Base-by-base conservation (phyloP, 768 basidiomycete genomes). In the Lentinula sp. region DNA sequence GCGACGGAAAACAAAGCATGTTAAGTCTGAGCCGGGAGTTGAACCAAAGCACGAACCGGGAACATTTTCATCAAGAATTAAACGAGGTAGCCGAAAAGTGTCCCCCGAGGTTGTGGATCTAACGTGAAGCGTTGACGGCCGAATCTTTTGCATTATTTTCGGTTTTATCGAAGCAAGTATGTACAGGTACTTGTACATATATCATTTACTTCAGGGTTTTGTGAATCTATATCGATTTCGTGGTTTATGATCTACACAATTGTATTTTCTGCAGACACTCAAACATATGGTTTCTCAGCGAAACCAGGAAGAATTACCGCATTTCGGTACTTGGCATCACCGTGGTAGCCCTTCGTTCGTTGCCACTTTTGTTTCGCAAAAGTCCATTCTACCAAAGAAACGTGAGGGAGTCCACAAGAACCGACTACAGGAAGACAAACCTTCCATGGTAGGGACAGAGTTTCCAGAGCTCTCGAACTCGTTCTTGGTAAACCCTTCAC, bases 321-420 rank as follows among this genome's bases (percentile, higher is more conserved):
- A 23, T 54, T 54, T 35, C 53, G 15, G 37, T 54, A 54, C 21
- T 54, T 54, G 11, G 53, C 9, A 8, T 54, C 53, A 21, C 46
- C 46, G 21, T 48, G 46, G 46, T 48, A 48, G 21, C 46, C 46
- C 21, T 48, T 48, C 7, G 72, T 75, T 61, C 79, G 74, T 69
- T 82, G 81, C 81, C 81, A 82, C 63, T 74, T 78, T 66, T 82
- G 80, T 69, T 81, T 82, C 16, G 77, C 75, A 63, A 76, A 76
- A 23, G 77, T 78, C 73, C 78, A 82, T 62, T 79, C 80, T 75
- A 21, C 16, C 21, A 5, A 54, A 45, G 13, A 9, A 21, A 42
- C 7, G 54, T n/a, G 31, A 61, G 21, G 34, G 23, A 43, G 5
- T 2, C 15, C 32, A 28, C 23, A 57, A 7, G 9, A 11, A 37